Percentiles rank a stretch among this genome's conserved stretches.
phyloP scores from a whole-genome alignment of 306 rosid species.

The Dalbergia oliveri region DNA sequence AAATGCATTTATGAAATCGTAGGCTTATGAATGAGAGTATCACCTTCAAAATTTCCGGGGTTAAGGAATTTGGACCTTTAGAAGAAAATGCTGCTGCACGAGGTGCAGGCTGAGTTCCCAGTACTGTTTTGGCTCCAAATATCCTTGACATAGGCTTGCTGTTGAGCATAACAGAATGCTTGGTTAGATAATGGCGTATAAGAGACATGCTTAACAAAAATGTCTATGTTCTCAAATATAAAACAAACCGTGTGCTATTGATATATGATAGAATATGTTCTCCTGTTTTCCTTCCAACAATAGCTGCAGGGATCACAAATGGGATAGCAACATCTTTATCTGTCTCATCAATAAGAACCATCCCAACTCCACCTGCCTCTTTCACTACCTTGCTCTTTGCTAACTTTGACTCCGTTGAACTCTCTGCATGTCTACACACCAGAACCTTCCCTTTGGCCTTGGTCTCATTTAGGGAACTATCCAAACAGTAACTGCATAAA shows the following conservation, averaged over 20 bases:
- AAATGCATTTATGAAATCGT: slow-evolving; percentile 4
- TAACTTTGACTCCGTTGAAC: slow-evolving; percentile 69
- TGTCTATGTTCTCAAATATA: slow-evolving; percentile 37
- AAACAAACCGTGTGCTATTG: slow-evolving; percentile 63
- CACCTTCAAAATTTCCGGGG: slow-evolving; percentile 87
- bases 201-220: background rate
- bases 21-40: slow-evolving; percentile 31
- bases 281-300: slow-evolving; percentile 61
- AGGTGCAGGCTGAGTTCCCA: slow-evolving; percentile 83
- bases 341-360: slow-evolving; percentile 75
- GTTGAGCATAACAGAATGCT: slow-evolving; percentile 39
- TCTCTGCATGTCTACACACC: slow-evolving; percentile 73
- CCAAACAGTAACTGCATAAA: slow-evolving; percentile 75
- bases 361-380: slow-evolving; percentile 81
- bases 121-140: slow-evolving; percentile 63
- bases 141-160: slow-evolving; percentile 65
- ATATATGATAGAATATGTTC: slow-evolving; percentile 60
- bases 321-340: slow-evolving; percentile 70
- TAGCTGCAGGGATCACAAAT: slow-evolving; percentile 76
- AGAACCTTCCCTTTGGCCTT: slow-evolving; percentile 80
- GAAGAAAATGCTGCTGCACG: slow-evolving; percentile 80
- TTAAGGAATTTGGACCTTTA: slow-evolving; percentile 81
- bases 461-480: slow-evolving; percentile 76
- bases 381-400: slow-evolving; percentile 71
- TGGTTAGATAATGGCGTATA: slow-evolving; percentile 44